A percentile compares a stretch with the other conserved stretches of the same genome.
Conservation (phyloP, 2,329 filamentous ascomycete species). For the Aspergillus fructus region DNA sequence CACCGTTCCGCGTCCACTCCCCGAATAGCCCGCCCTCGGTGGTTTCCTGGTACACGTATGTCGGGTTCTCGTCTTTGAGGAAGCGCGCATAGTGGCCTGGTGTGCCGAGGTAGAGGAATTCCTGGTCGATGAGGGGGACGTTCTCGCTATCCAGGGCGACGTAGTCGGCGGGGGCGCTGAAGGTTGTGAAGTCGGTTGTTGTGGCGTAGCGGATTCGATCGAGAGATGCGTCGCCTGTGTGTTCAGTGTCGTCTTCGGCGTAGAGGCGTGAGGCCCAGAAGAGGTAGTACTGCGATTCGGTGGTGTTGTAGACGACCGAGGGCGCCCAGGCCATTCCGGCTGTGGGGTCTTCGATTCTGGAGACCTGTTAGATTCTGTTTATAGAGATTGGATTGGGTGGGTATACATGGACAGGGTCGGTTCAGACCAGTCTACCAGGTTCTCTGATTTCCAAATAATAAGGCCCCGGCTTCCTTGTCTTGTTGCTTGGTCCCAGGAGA, state of each 20-base stretch:
- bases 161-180: constrained; percentile 3
- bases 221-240: not conserved
- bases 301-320: constrained; percentile 7
- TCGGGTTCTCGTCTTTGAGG: constrained; percentile 5
- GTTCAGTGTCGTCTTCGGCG: not conserved
- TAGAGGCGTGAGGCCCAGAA: constrained; percentile 5
- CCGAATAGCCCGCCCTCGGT: constrained; percentile 3
- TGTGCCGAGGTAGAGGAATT: constrained; percentile 1
- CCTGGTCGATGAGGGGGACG: constrained; percentile 10
- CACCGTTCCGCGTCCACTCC: not conserved
- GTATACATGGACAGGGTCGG: not conserved
- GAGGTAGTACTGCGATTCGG: constrained; percentile 1
- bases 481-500: constrained; percentile 8
- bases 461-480: constrained; percentile 3
- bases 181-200: constrained; percentile 4
- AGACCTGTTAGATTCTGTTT: too few species aligned
- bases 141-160: constrained; percentile 2
- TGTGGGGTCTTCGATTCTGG: constrained; percentile 2
- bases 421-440: constrained; percentile 7
- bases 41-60: constrained; percentile 7
- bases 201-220: constrained; percentile 9
- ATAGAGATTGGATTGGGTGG: too few species aligned
- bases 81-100: not conserved
- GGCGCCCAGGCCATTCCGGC: constrained; percentile 10
- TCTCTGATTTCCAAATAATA: not conserved